Evolutionary conservation across 345 rosid species (phyloP).

Genomic region (Sisymbrium irio): DNA sequence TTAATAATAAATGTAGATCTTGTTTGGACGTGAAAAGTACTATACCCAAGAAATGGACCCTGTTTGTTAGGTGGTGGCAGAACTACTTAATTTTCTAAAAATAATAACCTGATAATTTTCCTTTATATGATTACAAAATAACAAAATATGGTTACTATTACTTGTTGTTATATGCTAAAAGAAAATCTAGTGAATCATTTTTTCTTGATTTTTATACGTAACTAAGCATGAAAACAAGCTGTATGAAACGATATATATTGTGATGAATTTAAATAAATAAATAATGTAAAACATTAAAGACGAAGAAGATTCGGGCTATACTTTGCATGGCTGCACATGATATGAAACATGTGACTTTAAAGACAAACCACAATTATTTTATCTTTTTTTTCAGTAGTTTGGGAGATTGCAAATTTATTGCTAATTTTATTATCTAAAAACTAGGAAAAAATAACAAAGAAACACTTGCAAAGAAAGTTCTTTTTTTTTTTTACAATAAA

Average conservation of each 20-base stretch:
- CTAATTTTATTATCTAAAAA: neutral
- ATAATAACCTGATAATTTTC: neutral
- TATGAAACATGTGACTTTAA: conserved; percentile 37
- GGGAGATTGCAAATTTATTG: conserved; percentile 36
- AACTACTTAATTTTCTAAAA: conserved; percentile 20
- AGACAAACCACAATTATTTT: conserved; percentile 33
- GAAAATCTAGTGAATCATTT: neutral
- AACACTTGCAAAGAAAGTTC: neutral
- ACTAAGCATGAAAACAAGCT: neutral
- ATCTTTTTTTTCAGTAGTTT: conserved; percentile 31
- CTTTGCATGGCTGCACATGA: conserved; percentile 38
- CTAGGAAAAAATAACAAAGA: neutral
- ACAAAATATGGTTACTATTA: conserved; percentile 9
- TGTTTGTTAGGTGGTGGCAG: conserved; percentile 37
- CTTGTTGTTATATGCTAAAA: conserved; percentile 28
- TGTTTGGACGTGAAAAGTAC: conserved; percentile 35
- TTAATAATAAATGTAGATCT: conserved; percentile 32
- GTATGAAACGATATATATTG: neutral
- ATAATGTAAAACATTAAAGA: conserved; percentile 12
- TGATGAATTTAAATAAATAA: conserved; percentile 3
- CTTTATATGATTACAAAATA: conserved; percentile 18
- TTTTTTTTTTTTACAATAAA: neutral
- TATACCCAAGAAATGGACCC: conserved; percentile 35
- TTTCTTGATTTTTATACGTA: neutral
- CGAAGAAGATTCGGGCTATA: conserved; percentile 37